Conservation (phyloP, 192 early-diverging fungal genomes). For the Entrophospora sp. region DNA sequence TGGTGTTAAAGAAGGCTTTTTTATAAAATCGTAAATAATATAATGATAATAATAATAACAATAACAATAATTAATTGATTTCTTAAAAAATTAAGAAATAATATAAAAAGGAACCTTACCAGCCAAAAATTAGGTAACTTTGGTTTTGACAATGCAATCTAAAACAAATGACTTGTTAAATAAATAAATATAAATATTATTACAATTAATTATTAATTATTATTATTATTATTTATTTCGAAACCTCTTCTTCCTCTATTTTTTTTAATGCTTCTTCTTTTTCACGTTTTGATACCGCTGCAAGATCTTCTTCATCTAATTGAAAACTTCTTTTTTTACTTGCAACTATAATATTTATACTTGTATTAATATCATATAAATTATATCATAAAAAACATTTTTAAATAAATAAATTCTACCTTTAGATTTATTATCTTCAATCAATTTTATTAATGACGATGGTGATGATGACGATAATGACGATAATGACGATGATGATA, state of each 20-base stretch:
- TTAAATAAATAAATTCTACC: too few relatives aligned
- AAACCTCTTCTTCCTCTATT: conserved; percentile 28
- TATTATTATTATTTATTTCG: too few relatives aligned
- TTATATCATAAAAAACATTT: too few relatives aligned
- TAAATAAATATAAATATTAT: background rate
- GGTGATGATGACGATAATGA: too few relatives aligned
- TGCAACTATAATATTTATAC: background rate
- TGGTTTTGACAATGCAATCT: conserved; percentile 28
- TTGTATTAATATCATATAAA: background rate
- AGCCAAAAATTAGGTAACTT: conserved; percentile 31
- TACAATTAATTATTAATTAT: background rate
- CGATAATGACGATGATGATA: too few relatives aligned
- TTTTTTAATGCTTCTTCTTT: conserved; percentile 22
- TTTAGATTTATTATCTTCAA: too few relatives aligned
- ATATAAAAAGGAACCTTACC: conserved; percentile 1
- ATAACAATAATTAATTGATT: background rate
- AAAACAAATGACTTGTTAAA: background rate
- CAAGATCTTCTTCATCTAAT: conserved; percentile 20
- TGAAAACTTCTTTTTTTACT: conserved; percentile 32
- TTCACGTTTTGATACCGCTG: conserved; percentile 25
- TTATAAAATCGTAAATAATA: background rate
- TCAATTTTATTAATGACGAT: too few relatives aligned
- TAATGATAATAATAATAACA: too few relatives aligned
- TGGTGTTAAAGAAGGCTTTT: conserved; percentile 64
- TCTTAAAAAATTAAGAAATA: background rate